These are phyloP conservation scores for Chionographis japonica DNA, from an alignment of 106 monocot species.

Conservation along the genomic window DNA sequence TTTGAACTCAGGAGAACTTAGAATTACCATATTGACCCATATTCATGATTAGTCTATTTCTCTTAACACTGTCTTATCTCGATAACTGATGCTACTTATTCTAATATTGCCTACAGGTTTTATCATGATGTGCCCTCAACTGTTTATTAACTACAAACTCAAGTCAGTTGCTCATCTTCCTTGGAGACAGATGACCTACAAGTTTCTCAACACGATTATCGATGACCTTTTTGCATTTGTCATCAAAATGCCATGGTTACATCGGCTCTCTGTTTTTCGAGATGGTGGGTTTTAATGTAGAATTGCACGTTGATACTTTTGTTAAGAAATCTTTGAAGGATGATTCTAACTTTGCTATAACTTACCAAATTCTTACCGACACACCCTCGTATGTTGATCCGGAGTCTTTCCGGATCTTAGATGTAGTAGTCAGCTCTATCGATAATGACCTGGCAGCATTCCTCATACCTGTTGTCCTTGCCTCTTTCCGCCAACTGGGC, in stretches of 20 bases:
- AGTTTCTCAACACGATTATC: conserved; percentile 94
- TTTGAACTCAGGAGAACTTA: too few relatives aligned
- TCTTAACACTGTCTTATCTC: not conserved
- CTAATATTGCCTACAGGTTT: conserved; percentile 50
- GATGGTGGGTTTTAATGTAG: conserved; percentile 50
- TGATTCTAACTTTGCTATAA: too few relatives aligned
- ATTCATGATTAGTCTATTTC: not conserved
- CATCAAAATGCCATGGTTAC: conserved; percentile 97
- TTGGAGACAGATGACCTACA: conserved; percentile 99
- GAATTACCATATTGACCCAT: too few relatives aligned
- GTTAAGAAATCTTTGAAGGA: not conserved
- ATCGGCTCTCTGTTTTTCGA: conserved; percentile 91
- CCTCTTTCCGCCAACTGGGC: too few relatives aligned
- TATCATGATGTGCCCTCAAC: conserved; percentile 98
- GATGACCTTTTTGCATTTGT: conserved; percentile 94
- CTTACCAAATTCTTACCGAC: too few relatives aligned
- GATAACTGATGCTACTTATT: not conserved
- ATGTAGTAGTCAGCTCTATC: too few relatives aligned
- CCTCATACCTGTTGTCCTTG: too few relatives aligned
- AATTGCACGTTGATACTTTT: not conserved
- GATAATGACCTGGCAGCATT: too few relatives aligned
- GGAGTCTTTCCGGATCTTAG: too few relatives aligned
- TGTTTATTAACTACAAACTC: conserved; percentile 95
- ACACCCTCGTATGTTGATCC: too few relatives aligned
- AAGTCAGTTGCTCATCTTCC: conserved; percentile 94